Evolutionary conservation across 768 basidiomycete genomes (phyloP), one percentile per base, ranked within the genome.

Genomic region (Candolleomyces eurysporus): DNA sequence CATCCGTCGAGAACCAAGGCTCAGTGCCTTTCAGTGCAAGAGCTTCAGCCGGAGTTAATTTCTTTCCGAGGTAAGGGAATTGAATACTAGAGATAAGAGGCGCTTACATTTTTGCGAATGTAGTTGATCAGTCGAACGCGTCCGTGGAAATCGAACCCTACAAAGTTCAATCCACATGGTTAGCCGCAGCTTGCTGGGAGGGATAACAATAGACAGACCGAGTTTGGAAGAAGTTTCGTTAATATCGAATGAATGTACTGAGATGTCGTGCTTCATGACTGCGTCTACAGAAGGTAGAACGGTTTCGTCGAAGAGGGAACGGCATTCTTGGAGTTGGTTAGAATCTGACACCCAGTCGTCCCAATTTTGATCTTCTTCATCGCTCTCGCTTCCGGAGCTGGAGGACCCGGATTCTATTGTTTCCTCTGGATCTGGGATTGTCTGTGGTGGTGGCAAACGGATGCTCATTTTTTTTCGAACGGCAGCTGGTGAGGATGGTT

Each of bases 121-220:
- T 83, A 91, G 72, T 97, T 97, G 74, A 97, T 86, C 55, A 97
- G 75, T 52, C 91, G 84, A 66, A 94, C 88, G 19, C 90, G 82
- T 59, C 84, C 83, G 73, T 94, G 88, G 64, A 89, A 85, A 71
- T 96, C 94, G 43, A 96, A 76, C 0, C 78, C 91, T 93, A 63
- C 31, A 39, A 49, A 39, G 53, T 32, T 39, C 36, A 36, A 45
- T 17, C 39, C 63, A 62, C 59, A 55, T 19, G 62, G 58, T 46
- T 30, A 56, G 46, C 53, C 43, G 17, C 31, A 50, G 45, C 40
- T n/a, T 31, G 10, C n/a, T 26, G 57, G 43, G 19, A 59, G 45
- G 22, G 17, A 43, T 26, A 14, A 40, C 59, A 57, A 1, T 14
- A 14, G 26, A 75, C 88, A 48, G 57, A 92, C 92, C 79, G 60